Percentiles rank a stretch among this genome's conserved stretches.
Evolutionary conservation across 2,329 filamentous ascomycete genomes (phyloP).

Genomic region (Alternaria conjuncta): DNA sequence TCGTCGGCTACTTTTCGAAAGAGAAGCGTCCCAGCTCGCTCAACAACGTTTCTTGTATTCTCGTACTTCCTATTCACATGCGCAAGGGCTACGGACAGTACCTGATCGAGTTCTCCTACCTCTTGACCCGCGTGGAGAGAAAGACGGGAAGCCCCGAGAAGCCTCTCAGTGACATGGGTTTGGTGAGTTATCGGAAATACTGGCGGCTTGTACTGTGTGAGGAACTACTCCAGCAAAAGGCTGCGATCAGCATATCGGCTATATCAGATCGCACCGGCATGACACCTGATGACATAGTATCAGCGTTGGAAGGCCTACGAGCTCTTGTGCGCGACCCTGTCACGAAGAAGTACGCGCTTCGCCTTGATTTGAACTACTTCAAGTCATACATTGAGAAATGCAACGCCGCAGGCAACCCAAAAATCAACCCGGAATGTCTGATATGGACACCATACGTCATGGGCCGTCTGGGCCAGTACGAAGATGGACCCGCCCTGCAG

Average conservation of each 20-base stretch:
- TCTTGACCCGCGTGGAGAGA: constrained; percentile 88
- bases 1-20: constrained; percentile 99
- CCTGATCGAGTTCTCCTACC: constrained; percentile 97
- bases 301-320: constrained; percentile 86
- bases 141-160: constrained; percentile 98
- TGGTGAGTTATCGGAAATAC: constrained; percentile 97
- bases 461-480: constrained; percentile 84
- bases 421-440: constrained; percentile 77
- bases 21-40: constrained; percentile 93
- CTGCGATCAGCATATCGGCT: constrained; percentile 62
- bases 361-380: constrained; percentile 85
- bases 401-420: constrained; percentile 86
- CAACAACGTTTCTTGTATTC: constrained; percentile 97
- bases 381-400: constrained; percentile 87
- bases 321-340: constrained; percentile 88
- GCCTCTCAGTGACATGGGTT: constrained; percentile 94
- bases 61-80: constrained; percentile 95
- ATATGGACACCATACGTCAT: constrained; percentile 98
- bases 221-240: constrained; percentile 72
- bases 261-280: constrained; percentile 92
- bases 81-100: constrained; percentile 96
- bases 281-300: constrained; percentile 95
- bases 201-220: constrained; percentile 91
- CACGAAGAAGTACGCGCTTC: constrained; percentile 86
- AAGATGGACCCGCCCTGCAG: constrained; percentile 79